A percentile compares a stretch with the other conserved stretches of the same genome.
Conservation (phyloP, 106 monocot genomes). For the Allium fistulosum region DNA sequence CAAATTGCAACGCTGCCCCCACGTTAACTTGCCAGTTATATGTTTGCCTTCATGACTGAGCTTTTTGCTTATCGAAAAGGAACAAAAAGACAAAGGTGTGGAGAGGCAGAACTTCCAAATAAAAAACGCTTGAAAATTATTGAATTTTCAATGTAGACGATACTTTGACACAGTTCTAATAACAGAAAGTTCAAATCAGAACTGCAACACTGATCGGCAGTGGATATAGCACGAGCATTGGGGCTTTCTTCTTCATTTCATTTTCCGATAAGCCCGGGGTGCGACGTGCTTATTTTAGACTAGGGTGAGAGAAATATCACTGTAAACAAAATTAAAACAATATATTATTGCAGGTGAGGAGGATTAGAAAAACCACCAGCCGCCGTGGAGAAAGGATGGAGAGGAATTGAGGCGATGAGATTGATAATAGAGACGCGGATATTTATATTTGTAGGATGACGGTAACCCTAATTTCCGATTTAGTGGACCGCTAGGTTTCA, state of each 20-base stretch:
- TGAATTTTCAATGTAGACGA: conserved; percentile 12
- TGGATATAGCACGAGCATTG: conserved; percentile 24
- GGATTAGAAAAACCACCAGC: too few relatives aligned
- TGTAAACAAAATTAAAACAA: too few relatives aligned
- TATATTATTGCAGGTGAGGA: too few relatives aligned
- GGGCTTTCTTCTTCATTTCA: conserved; percentile 9
- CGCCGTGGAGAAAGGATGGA: too few relatives aligned
- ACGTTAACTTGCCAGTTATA: conserved; percentile 1
- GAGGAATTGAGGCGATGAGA: too few relatives aligned
- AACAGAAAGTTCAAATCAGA: conserved; percentile 4
- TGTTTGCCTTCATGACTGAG: conserved; percentile 15
- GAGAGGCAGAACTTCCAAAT: not conserved
- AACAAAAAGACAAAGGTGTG: conserved; percentile 15
- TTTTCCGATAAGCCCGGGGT: conserved; percentile 34
- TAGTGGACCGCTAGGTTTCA: too few relatives aligned
- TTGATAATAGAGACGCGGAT: too few relatives aligned
- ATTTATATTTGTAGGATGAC: too few relatives aligned
- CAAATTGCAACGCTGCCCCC: conserved; percentile 5
- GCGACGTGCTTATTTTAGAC: conserved; percentile 6
- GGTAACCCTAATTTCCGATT: too few relatives aligned
- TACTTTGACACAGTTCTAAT: conserved; percentile 32
- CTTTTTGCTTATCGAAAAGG: conserved; percentile 2
- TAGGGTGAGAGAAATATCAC: not conserved
- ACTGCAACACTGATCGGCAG: conserved; percentile 29
- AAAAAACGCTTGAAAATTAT: not conserved